A percentile compares a stretch with the other conserved stretches of the same genome.
Evolutionary conservation across 2,329 filamentous ascomycete species (phyloP).

Genomic region (Penicillium brevicompactum): DNA sequence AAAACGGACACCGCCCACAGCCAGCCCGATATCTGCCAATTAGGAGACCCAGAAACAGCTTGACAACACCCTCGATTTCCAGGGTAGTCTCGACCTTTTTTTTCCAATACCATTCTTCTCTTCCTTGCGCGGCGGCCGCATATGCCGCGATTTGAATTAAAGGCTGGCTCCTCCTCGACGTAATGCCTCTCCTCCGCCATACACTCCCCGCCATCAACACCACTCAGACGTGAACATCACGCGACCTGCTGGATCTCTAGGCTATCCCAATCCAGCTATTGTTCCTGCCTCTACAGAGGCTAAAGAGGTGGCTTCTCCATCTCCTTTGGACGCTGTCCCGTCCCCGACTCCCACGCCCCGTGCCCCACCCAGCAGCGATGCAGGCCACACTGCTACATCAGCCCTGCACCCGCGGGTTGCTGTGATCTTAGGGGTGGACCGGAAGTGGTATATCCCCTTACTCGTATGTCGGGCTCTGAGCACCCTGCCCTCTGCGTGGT

Average conservation of each 20-base stretch:
- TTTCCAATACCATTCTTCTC: conserved; percentile 1
- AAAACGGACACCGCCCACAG: conserved; percentile 10
- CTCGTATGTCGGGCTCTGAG: conserved; percentile 73
- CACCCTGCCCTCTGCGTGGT: conserved; percentile 70
- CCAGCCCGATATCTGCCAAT: conserved; percentile 10
- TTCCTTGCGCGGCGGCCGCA: conserved; percentile 36
- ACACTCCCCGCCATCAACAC: conserved; percentile 30
- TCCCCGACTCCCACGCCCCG: conserved; percentile 32
- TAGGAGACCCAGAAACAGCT: conserved; percentile 11
- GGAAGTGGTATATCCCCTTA: conserved; percentile 72
- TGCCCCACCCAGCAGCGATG: conserved; percentile 33
- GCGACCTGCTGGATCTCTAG: conserved; percentile 12
- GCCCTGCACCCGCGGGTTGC: conserved; percentile 74
- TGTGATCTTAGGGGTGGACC: conserved; percentile 73
- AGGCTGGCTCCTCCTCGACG: conserved; percentile 44
- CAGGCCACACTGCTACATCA: conserved; percentile 31
- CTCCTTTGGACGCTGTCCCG: conserved; percentile 26
- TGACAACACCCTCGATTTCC: conserved; percentile 5
- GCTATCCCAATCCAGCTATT: conserved; percentile 14
- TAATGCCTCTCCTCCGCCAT: conserved; percentile 41
- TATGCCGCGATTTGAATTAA: conserved; percentile 37
- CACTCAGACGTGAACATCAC: conserved; percentile 29
- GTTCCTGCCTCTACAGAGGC: conserved; percentile 18
- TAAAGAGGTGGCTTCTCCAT: conserved; percentile 36
- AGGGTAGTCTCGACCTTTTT: not conserved